These are phyloP conservation scores for Daldinia childiae DNA, from an alignment of 495 filamentous ascomycete genomes.

Conservation along the genomic window DNA sequence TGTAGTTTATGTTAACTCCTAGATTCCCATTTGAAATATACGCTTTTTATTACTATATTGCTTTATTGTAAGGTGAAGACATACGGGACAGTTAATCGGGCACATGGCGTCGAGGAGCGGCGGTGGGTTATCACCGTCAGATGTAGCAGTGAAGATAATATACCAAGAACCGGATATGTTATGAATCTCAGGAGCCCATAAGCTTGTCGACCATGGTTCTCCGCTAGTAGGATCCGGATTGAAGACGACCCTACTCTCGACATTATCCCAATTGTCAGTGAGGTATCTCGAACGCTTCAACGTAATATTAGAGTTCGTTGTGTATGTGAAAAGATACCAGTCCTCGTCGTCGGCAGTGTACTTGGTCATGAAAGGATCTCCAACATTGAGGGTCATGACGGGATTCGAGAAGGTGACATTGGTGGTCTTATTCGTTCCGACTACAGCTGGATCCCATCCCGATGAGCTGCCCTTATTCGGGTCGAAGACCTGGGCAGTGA, in stretches of 20 bases:
- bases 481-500: constrained; percentile 42
- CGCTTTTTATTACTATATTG: no score
- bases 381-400: constrained; percentile 45
- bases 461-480: constrained; percentile 37
- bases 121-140: constrained; percentile 47
- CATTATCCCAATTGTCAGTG: constrained; percentile 56
- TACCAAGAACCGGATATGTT: constrained; percentile 58
- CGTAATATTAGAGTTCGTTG: constrained; percentile 47
- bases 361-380: constrained; percentile 42
- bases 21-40: no score
- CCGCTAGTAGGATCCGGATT: constrained; percentile 48
- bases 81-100: constrained; percentile 53
- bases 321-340: constrained; percentile 50
- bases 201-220: constrained; percentile 54
- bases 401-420: constrained; percentile 50
- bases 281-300: constrained; percentile 47
- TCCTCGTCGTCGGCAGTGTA: constrained; percentile 43
- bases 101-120: constrained; percentile 45
- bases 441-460: constrained; percentile 39
- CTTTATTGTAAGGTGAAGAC: constrained; percentile 21
- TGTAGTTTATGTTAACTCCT: no score
- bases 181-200: constrained; percentile 63
- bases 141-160: constrained; percentile 62
- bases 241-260: constrained; percentile 54
- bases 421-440: constrained; percentile 47